phyloP scores from a whole-genome alignment of 1,284 basidiomycete species.

The Cutaneotrichosporon arboriforme region DNA sequence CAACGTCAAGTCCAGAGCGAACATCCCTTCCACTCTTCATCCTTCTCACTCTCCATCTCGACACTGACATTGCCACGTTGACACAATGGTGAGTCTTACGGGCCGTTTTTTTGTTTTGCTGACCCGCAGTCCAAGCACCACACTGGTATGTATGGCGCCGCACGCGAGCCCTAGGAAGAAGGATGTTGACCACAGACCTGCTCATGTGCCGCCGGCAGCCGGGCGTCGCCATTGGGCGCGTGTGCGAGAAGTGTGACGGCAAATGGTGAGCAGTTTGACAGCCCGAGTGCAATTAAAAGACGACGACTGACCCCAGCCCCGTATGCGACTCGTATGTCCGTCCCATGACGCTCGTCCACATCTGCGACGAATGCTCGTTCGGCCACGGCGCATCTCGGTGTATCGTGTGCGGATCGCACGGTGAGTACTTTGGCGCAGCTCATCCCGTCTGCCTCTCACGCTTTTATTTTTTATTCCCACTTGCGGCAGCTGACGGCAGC shows the following conservation, averaged over 20 bases:
- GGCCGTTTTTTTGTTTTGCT: constrained; percentile 5
- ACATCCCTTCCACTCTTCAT: too few species aligned
- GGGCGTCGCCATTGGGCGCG: constrained; percentile 91
- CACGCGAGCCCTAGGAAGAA: too few species aligned
- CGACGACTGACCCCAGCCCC: constrained; percentile 58
- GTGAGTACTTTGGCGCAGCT: constrained; percentile 57
- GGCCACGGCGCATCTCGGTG: constrained; percentile 95
- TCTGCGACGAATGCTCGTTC: constrained; percentile 99
- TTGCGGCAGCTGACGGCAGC: constrained; percentile 55
- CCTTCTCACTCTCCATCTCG: neutral
- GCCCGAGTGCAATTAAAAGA: too few species aligned
- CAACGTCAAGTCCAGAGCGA: neutral
- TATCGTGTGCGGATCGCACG: constrained; percentile 92
- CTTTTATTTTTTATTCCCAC: too few species aligned
- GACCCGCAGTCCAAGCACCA: constrained; percentile 71
- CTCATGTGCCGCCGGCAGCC: constrained; percentile 96
- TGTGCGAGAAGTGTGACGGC: constrained; percentile 98
- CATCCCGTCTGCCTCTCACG: too few species aligned
- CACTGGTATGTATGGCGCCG: constrained; percentile 56
- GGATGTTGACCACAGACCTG: constrained; percentile 58
- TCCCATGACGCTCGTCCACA: constrained; percentile 93
- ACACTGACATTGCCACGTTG: neutral
- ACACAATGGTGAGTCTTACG: constrained; percentile 16
- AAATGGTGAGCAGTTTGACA: constrained; percentile 96
- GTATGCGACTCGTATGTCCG: constrained; percentile 99